phyloP scores from a whole-genome alignment of 805 yeast genomes.

The Nakazawaea peltata region DNA sequence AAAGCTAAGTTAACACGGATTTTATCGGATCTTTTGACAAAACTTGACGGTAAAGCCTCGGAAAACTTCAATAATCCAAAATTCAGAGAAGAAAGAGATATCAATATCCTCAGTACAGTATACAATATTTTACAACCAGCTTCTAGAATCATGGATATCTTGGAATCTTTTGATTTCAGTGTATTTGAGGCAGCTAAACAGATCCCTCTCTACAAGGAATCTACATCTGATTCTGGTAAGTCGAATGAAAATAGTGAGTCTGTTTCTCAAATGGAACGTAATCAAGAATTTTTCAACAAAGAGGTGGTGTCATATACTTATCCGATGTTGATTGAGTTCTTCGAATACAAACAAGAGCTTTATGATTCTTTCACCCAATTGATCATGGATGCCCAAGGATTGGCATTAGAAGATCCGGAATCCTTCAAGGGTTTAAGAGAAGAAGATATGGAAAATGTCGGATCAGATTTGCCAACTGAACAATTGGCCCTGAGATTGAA shows the following conservation, averaged over 20 bases:
- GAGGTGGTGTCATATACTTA: conserved; percentile 23
- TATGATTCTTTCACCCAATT: conserved; percentile 53
- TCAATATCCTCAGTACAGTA: conserved; percentile 42
- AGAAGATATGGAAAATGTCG: conserved; percentile 37
- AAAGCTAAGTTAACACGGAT: conserved; percentile 29
- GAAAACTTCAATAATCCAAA: conserved; percentile 10
- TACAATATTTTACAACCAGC: conserved; percentile 46
- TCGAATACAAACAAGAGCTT: conserved; percentile 63
- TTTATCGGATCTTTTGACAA: conserved; percentile 32
- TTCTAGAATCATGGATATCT: conserved; percentile 38
- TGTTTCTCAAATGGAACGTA: neutral
- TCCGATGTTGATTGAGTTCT: conserved; percentile 59
- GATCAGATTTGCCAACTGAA: conserved; percentile 34
- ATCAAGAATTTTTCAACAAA: conserved; percentile 8
- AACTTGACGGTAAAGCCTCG: conserved; percentile 31
- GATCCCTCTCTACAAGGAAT: conserved; percentile 3
- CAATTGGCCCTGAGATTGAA: conserved; percentile 41
- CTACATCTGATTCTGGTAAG: neutral
- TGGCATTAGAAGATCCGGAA: conserved; percentile 70
- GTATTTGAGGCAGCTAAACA: conserved; percentile 24
- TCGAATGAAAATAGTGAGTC: neutral
- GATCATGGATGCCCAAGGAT: conserved; percentile 59
- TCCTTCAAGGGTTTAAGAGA: conserved; percentile 58
- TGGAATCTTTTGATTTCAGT: conserved; percentile 58
- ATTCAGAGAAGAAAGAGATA: conserved; percentile 34